These are phyloP conservation scores for Albifimbria verrucaria DNA, from an alignment of 2,329 filamentous ascomycete species.

Conservation along the genomic window DNA sequence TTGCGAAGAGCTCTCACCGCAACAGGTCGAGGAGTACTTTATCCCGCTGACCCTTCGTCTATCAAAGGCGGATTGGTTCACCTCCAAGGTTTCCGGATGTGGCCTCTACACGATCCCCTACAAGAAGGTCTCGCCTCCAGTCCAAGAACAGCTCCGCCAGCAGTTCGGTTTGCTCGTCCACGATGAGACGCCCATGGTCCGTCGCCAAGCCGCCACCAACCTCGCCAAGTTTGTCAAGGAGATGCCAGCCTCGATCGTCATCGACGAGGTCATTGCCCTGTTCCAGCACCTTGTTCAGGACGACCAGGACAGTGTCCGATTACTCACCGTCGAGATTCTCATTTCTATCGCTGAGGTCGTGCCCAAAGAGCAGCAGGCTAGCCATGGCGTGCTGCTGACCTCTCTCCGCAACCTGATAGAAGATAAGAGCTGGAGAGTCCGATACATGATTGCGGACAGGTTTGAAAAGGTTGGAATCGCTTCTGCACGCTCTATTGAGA, in stretches of 20 bases:
- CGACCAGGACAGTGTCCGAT: constrained; percentile 94
- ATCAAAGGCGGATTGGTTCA: constrained; percentile 99
- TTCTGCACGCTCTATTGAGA: neutral
- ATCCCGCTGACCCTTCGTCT: constrained; percentile 93
- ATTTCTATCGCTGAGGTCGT: constrained; percentile 96
- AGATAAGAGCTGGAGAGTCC: constrained; percentile 98
- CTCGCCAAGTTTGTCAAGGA: constrained; percentile 97
- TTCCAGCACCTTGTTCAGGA: constrained; percentile 96
- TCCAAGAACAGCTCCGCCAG: constrained; percentile 87
- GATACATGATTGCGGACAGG: constrained; percentile 98
- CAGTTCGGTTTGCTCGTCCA: constrained; percentile 92
- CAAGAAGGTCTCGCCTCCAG: constrained; percentile 79
- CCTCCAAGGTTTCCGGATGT: constrained; percentile 96
- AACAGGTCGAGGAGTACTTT: constrained; percentile 96
- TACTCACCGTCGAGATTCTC: constrained; percentile 93
- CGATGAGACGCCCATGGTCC: constrained; percentile 98
- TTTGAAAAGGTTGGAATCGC: constrained; percentile 77
- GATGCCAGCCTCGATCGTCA: constrained; percentile 86
- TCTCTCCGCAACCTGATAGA: constrained; percentile 92
- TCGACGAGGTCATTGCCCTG: constrained; percentile 98
- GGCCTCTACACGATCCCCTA: constrained; percentile 94
- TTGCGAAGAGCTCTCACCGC: constrained; percentile 82
- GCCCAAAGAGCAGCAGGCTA: constrained; percentile 95
- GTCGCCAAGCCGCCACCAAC: constrained; percentile 93
- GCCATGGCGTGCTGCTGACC: constrained; percentile 88